phyloP scores from a whole-genome alignment of 148 eudicot genomes.

The Heliamphora exappendiculata region DNA sequence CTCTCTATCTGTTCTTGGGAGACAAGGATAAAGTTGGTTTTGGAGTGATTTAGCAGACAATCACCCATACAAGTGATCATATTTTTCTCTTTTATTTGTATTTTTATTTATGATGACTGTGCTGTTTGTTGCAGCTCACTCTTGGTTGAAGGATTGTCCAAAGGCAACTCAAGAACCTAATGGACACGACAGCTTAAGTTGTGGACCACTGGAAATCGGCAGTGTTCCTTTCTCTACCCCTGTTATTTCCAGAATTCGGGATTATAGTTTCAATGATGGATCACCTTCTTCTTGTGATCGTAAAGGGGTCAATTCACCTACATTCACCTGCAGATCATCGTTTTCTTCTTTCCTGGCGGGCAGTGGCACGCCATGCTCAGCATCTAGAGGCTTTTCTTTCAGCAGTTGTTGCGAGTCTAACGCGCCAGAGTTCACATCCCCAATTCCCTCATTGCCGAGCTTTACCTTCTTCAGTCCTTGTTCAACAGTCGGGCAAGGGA shows the following conservation, averaged over 20 bases:
- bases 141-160: constrained; percentile 47
- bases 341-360: constrained; percentile 48
- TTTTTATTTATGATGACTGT: neutral
- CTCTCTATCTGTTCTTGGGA: too few species aligned
- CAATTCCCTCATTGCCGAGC: constrained; percentile 66
- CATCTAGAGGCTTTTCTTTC: constrained; percentile 36
- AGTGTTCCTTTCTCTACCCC: constrained; percentile 38
- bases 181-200: constrained; percentile 11
- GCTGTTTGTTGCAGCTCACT: constrained; percentile 35
- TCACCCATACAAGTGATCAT: neutral
- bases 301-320: constrained; percentile 29
- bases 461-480: constrained; percentile 59
- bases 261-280: constrained; percentile 43
- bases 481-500: constrained; percentile 27
- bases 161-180: constrained; percentile 17
- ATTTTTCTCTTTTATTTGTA: neutral
- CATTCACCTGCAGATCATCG: constrained; percentile 55
- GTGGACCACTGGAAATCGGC: constrained; percentile 19
- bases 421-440: constrained; percentile 34
- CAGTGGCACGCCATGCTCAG: constrained; percentile 31
- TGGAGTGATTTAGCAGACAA: neutral
- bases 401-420: constrained; percentile 26
- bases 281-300: constrained; percentile 26
- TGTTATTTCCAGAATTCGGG: constrained; percentile 33
- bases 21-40: too few species aligned